A percentile compares a stretch with the other conserved stretches of the same genome.
phyloP scores from a whole-genome alignment of 129 eudicot genomes.

The Centaurea solstitialis region DNA sequence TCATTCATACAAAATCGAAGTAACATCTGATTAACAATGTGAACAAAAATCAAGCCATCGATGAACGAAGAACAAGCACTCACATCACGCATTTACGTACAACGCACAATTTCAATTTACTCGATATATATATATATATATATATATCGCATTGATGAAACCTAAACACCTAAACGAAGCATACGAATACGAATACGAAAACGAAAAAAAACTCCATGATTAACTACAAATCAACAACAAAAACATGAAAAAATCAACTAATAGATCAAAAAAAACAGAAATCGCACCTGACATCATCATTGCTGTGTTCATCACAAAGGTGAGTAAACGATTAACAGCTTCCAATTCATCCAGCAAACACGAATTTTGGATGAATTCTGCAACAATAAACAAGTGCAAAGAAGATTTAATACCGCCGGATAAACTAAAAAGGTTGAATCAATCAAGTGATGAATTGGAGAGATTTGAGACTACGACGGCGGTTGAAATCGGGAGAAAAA shows the following conservation, averaged over 20 bases:
- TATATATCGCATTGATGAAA: neutral
- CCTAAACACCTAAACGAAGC: neutral
- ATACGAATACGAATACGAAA: neutral
- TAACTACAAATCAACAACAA: neutral
- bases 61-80: neutral
- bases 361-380: neutral
- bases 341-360: slow-evolving; percentile 19
- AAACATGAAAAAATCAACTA: neutral
- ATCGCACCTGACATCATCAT: slow-evolving; percentile 26
- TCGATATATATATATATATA: neutral
- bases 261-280: no score
- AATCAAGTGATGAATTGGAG: neutral
- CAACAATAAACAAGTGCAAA: neutral
- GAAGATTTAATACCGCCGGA: neutral
- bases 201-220: neutral
- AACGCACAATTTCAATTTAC: neutral
- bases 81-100: neutral
- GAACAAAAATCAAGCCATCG: slow-evolving; percentile 8
- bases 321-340: slow-evolving; percentile 14
- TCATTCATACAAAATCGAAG: neutral
- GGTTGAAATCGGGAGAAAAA: slow-evolving; percentile 3
- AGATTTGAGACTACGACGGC: neutral
- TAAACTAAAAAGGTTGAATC: neutral
- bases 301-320: slow-evolving; percentile 2
- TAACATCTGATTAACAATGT: neutral